Evolutionary conservation across 1,284 basidiomycete species (phyloP).

Genomic region (Trichosporon inkin): DNA sequence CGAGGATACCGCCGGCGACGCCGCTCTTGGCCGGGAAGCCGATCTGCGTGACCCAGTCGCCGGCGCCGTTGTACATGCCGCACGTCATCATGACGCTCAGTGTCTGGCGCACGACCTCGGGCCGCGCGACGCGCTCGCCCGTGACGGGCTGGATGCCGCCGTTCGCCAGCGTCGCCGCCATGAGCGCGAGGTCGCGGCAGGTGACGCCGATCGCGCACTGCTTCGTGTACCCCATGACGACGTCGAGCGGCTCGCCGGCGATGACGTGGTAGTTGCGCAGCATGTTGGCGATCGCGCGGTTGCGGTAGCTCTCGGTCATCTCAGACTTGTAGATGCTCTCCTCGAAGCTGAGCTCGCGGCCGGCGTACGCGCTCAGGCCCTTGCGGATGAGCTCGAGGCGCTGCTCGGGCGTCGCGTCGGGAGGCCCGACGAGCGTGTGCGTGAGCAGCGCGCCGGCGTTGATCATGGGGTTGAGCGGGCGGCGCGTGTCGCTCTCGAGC

Average conservation of each 20-base stretch:
- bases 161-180: slow-evolving; percentile 21
- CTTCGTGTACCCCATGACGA: slow-evolving; percentile 18
- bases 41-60: slow-evolving; percentile 16
- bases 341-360: slow-evolving; percentile 18
- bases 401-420: not conserved
- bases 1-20: slow-evolving; percentile 22
- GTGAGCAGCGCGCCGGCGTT: slow-evolving; percentile 23
- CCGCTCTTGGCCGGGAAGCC: slow-evolving; percentile 22
- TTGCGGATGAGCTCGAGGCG: slow-evolving; percentile 18
- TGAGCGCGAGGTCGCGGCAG: slow-evolving; percentile 21
- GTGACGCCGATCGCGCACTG: slow-evolving; percentile 22
- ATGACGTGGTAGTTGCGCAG: slow-evolving; percentile 20
- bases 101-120: slow-evolving; percentile 18
- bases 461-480: slow-evolving; percentile 23
- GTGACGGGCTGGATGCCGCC: slow-evolving; percentile 25
- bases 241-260: slow-evolving; percentile 10
- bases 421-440: slow-evolving; percentile 15
- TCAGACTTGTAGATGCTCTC: slow-evolving; percentile 17
- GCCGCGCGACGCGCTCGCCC: slow-evolving; percentile 14
- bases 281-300: slow-evolving; percentile 22
- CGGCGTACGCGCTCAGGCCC: slow-evolving; percentile 17
- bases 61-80: slow-evolving; percentile 24
- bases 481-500: slow-evolving; percentile 17
- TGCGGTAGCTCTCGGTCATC: slow-evolving; percentile 18
- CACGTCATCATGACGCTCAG: slow-evolving; percentile 24